Conservation (phyloP, 176 grass and related monocot species). For the Ampelocalamus luodianensis region DNA sequence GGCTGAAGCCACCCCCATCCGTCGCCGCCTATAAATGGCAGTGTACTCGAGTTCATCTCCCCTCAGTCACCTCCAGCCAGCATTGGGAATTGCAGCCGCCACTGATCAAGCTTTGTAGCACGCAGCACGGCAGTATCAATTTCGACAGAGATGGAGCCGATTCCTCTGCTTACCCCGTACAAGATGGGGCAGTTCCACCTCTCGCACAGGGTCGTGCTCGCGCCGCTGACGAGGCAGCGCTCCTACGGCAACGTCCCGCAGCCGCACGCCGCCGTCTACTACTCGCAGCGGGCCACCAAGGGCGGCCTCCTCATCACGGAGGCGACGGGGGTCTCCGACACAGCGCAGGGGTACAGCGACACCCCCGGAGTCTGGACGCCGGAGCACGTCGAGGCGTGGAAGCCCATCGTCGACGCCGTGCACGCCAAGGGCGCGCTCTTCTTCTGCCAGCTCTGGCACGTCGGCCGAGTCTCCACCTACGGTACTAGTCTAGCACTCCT, state of each 20-base stretch:
- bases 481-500: not conserved
- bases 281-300: slow-evolving; percentile 44
- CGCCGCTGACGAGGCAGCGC: slow-evolving; percentile 58
- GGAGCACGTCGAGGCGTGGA: slow-evolving; percentile 58
- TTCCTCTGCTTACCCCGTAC: slow-evolving; percentile 49
- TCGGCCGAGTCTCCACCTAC: slow-evolving; percentile 39
- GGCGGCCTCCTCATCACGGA: slow-evolving; percentile 51
- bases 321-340: slow-evolving; percentile 51
- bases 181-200: slow-evolving; percentile 49
- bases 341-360: slow-evolving; percentile 46
- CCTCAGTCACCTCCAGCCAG: too few relatives aligned
- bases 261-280: slow-evolving; percentile 56
- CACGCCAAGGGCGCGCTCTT: slow-evolving; percentile 51
- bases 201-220: slow-evolving; percentile 54
- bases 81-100: too few relatives aligned
- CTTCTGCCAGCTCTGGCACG: slow-evolving; percentile 66
- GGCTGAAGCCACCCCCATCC: too few relatives aligned
- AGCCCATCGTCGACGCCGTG: slow-evolving; percentile 51
- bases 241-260: slow-evolving; percentile 57
- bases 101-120: too few relatives aligned
- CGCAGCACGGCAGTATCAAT: too few relatives aligned
- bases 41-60: too few relatives aligned
- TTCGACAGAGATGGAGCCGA: not conserved
- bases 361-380: slow-evolving; percentile 55
- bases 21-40: too few relatives aligned